These are phyloP conservation scores for Claviceps paspali DNA, from an alignment of 2,329 filamentous ascomycete species.

Conservation along the genomic window DNA sequence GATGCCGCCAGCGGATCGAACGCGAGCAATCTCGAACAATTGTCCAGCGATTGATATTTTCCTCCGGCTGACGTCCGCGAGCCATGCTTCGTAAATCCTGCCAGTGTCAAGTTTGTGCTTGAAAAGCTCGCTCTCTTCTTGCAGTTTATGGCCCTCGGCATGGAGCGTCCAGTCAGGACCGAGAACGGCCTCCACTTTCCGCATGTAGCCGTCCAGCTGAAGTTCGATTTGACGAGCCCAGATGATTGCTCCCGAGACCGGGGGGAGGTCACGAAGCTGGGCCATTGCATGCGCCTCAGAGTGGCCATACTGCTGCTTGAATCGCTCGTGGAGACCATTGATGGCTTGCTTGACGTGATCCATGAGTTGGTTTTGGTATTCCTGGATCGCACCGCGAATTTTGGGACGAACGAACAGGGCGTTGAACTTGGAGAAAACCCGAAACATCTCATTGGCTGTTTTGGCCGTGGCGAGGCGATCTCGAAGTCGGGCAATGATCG, in stretches of 20 bases:
- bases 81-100: constrained; percentile 90
- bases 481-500: constrained; percentile 85
- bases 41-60: constrained; percentile 86
- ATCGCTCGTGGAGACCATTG: constrained; percentile 79
- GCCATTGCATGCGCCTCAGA: constrained; percentile 98
- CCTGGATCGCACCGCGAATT: constrained; percentile 91
- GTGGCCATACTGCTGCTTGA: constrained; percentile 97
- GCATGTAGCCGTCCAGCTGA: constrained; percentile 92
- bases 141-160: constrained; percentile 84
- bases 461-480: constrained; percentile 91
- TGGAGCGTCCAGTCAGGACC: constrained; percentile 91
- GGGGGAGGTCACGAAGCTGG: constrained; percentile 85
- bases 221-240: constrained; percentile 96
- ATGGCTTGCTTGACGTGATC: constrained; percentile 97
- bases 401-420: constrained; percentile 97
- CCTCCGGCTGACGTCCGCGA: constrained; percentile 73
- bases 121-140: constrained; percentile 83
- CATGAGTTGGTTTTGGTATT: constrained; percentile 96
- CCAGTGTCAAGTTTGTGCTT: constrained; percentile 90
- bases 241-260: constrained; percentile 92
- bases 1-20: constrained; percentile 77
- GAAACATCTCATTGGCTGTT: constrained; percentile 98
- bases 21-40: constrained; percentile 76
- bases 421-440: constrained; percentile 99
- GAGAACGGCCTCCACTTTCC: constrained; percentile 95